Evolutionary conservation across 768 basidiomycete genomes (phyloP).

Genomic region (Panaeolus papilionaceus): DNA sequence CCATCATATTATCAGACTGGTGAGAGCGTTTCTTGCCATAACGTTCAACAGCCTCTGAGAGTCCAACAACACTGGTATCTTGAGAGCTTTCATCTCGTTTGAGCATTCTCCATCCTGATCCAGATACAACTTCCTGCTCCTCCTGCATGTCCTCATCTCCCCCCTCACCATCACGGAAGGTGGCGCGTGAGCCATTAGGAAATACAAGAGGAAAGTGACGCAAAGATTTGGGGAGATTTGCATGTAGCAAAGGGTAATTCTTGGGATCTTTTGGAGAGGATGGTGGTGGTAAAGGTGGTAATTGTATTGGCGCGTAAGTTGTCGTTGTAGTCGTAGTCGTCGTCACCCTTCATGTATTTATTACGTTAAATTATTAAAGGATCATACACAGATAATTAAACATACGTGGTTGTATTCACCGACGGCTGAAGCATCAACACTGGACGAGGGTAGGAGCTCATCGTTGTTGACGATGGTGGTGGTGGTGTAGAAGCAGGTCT

Average conservation of each 20-base stretch:
- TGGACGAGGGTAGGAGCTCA: conserved; percentile 71
- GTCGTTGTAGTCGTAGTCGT: conserved; percentile 94
- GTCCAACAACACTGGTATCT: conserved; percentile 58
- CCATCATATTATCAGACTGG: conserved; percentile 55
- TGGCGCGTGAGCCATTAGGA: conserved; percentile 81
- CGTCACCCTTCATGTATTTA: conserved; percentile 63
- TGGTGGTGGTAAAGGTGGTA: conserved; percentile 77
- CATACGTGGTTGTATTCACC: conserved; percentile 85
- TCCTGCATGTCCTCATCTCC: conserved; percentile 73
- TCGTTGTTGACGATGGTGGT: conserved; percentile 41
- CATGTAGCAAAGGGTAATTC: conserved; percentile 78
- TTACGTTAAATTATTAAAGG: conserved; percentile 30
- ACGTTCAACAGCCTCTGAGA: conserved; percentile 83
- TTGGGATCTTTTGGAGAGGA: conserved; percentile 79
- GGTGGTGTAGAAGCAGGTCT: conserved; percentile 24
- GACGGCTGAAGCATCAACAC: conserved; percentile 78
- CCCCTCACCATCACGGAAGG: conserved; percentile 73
- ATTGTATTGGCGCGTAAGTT: conserved; percentile 85
- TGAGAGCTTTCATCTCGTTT: conserved; percentile 66
- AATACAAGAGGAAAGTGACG: conserved; percentile 81
- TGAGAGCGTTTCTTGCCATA: conserved; percentile 85
- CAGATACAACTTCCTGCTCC: conserved; percentile 69
- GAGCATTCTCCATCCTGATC: conserved; percentile 79
- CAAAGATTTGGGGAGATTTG: conserved; percentile 73
- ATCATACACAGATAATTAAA: conserved; percentile 23